These are phyloP conservation scores for Ogataea pini DNA, from an alignment of 805 yeast species.

Conservation along the genomic window DNA sequence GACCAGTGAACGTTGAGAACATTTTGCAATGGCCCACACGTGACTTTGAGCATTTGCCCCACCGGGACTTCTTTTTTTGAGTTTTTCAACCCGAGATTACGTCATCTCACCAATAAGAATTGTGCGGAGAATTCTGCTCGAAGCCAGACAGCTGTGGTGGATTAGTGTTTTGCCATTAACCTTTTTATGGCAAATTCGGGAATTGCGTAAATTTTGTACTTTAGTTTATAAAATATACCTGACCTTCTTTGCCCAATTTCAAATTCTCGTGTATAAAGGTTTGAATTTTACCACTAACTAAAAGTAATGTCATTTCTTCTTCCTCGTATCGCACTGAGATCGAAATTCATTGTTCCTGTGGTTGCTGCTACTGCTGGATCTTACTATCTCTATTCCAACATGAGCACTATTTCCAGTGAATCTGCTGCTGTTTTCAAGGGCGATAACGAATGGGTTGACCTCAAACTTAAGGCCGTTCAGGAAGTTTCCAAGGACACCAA, in stretches of 20 bases:
- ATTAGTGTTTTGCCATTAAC: background rate
- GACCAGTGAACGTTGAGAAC: no score
- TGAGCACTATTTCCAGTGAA: slow-evolving; percentile 31
- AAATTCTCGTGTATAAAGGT: background rate
- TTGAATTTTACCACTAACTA: background rate
- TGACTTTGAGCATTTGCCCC: background rate
- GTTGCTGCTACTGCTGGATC: slow-evolving; percentile 49
- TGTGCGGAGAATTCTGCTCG: background rate
- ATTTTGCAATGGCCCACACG: no score
- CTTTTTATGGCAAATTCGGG: background rate
- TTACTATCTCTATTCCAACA: slow-evolving; percentile 37
- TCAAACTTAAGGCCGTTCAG: slow-evolving; percentile 50
- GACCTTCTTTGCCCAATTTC: slow-evolving; percentile 1
- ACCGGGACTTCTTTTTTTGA: background rate
- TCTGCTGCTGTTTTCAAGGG: slow-evolving; percentile 54
- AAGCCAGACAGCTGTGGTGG: background rate
- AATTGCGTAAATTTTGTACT: background rate
- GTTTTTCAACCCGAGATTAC: background rate
- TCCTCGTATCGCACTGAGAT: slow-evolving; percentile 11
- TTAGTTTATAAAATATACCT: background rate
- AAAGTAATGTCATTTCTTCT: slow-evolving; percentile 14
- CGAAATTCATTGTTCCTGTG: slow-evolving; percentile 26
- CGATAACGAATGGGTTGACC: slow-evolving; percentile 70
- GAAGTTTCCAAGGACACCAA: slow-evolving; percentile 64
- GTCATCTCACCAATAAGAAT: slow-evolving; percentile 3